Conservation (phyloP, 2,329 filamentous ascomycete species). For the Fusarium haematococcum region DNA sequence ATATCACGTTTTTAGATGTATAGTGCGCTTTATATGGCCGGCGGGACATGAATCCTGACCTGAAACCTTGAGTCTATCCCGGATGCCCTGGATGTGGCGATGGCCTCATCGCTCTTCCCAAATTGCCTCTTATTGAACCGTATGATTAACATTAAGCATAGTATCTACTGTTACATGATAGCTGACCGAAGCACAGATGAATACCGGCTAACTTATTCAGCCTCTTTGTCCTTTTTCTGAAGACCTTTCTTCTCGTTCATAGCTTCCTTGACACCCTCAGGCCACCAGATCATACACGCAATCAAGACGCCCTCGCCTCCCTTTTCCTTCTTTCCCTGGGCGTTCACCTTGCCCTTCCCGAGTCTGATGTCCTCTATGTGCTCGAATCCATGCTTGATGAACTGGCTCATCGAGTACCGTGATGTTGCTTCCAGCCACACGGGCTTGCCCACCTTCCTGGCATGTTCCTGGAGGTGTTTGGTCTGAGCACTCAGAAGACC, state of each 20-base stretch:
- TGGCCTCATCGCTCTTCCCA: neutral
- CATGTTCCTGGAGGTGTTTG: neutral
- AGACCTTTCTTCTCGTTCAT: neutral
- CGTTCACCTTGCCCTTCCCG: constrained; percentile 14
- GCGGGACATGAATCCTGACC: neutral
- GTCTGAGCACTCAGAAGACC: constrained; percentile 9
- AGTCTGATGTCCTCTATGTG: constrained; percentile 18
- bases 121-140: neutral
- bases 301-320: constrained; percentile 19
- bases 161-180: neutral
- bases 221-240: neutral
- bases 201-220: neutral
- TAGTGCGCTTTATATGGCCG: neutral
- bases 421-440: constrained; percentile 22
- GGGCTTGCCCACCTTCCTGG: constrained; percentile 10
- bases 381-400: constrained; percentile 11
- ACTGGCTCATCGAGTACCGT: constrained; percentile 21
- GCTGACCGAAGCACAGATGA: neutral
- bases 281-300: constrained; percentile 27
- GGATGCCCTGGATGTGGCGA: neutral
- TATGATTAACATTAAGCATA: neutral
- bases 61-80: neutral
- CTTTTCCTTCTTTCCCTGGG: constrained; percentile 9
- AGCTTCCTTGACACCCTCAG: neutral
- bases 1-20: neutral